Percentiles rank a stretch among this genome's conserved stretches.
Conservation (phyloP, 768 basidiomycete species). For the Phaeolepiota aurea region DNA sequence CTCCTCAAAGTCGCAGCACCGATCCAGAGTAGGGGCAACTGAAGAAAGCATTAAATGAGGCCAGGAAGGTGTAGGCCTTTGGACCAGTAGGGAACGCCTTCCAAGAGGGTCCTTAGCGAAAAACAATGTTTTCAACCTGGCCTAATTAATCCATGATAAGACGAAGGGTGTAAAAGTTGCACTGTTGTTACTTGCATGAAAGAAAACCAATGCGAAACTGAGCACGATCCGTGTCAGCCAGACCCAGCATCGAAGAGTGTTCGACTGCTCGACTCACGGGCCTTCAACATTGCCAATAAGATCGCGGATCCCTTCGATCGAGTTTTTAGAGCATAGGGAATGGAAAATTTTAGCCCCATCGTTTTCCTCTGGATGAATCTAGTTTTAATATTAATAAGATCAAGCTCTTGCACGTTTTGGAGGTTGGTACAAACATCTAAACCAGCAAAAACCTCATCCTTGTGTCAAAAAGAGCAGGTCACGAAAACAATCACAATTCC, state of each 20-base stretch:
- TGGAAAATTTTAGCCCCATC: conserved; percentile 55
- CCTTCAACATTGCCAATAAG: conserved; percentile 65
- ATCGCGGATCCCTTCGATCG: conserved; percentile 33
- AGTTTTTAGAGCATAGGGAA: conserved; percentile 18
- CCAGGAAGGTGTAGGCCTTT: conserved; percentile 36
- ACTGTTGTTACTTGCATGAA: conserved; percentile 42
- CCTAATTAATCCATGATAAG: conserved; percentile 22
- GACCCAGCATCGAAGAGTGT: not conserved
- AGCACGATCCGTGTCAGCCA: conserved; percentile 2
- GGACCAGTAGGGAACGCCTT: conserved; percentile 75
- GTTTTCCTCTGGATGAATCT: conserved; percentile 60
- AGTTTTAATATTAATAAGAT: not conserved
- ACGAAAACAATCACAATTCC: too few species aligned
- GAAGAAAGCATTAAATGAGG: conserved; percentile 62
- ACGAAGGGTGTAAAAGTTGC: not conserved
- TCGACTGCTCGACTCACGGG: conserved; percentile 48
- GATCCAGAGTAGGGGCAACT: conserved; percentile 43
- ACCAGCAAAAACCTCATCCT: conserved; percentile 61
- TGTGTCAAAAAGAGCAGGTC: conserved; percentile 2
- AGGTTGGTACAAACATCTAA: conserved; percentile 42
- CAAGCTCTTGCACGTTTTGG: not conserved
- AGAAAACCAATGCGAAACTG: conserved; percentile 79
- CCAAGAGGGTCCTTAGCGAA: conserved; percentile 83
- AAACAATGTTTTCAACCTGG: conserved; percentile 39
- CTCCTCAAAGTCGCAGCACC: conserved; percentile 50